Base-by-base conservation (phyloP, 352 stramenopile genomes). In the Phytophthora hibernalis region DNA sequence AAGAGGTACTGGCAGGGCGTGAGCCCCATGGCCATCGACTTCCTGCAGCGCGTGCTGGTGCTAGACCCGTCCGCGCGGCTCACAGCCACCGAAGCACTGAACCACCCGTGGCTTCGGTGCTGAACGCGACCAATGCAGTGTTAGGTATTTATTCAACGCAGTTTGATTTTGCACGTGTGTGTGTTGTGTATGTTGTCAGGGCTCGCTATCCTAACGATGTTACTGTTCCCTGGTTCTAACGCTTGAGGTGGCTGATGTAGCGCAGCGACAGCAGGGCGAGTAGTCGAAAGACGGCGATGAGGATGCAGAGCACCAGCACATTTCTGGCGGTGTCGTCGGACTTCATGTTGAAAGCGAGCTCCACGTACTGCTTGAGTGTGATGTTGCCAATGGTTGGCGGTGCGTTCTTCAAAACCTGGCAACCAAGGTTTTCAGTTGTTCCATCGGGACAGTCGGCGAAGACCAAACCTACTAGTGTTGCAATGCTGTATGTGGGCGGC, bases 1-100 rank as follows among this genome's bases (percentile, higher is more conserved):
- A 68, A 76, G 57, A 89, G 87, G 71, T 93, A 93, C 74, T 93
- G 85, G 85, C 57, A 55, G n/a, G 72, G 77, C 55, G 77, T 93
- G 43, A 91, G 83, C 37, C 68, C 74, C 20, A 60, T 76, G 21
- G 81, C 85, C 10, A 77, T 73, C n/a, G 81, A 91, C 54, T 81
- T 93, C 30, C 53, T 91, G 16, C 52, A 80, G 49, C 74, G 78
- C 38, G 70, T 93, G 16, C 77, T 93, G 45, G 74, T 90, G 30
- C 69, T 93, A 21, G 81, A 90, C 62, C 81, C 82, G 33, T 62
- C 63, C 40, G 55, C 66, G 44, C 77, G 84, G 16, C 49, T 90
- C 40, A 89, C 77, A 11, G 77, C 81, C 21, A 54, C 76, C 40
- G 79, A 87, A n/a, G 81, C 81, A 48, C 60, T 90, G 18, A 72